Evolutionary conservation across 352 stramenopile species (phyloP).

Genomic region (Vaucheria bursata): DNA sequence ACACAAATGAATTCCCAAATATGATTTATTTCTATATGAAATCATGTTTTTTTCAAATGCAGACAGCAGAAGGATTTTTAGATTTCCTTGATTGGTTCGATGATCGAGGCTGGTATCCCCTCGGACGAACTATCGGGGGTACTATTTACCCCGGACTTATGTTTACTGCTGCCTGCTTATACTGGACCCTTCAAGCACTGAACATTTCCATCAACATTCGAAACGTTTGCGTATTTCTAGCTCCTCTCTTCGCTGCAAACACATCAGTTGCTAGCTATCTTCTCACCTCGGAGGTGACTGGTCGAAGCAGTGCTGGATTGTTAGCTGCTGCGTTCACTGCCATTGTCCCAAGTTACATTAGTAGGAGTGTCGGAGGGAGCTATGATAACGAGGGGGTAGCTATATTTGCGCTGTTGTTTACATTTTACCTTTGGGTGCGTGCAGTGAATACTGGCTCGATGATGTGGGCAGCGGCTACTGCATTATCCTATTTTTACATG

Average conservation of each 20-base stretch:
- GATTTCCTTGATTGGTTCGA: constrained; percentile 98
- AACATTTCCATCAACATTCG: constrained; percentile 82
- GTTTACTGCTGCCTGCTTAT: constrained; percentile 72
- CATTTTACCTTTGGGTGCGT: constrained; percentile 94
- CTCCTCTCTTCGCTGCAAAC: constrained; percentile 74
- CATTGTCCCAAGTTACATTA: constrained; percentile 91
- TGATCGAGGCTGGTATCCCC: constrained; percentile 76
- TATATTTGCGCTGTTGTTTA: constrained; percentile 92
- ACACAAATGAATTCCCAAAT: no score
- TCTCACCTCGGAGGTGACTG: constrained; percentile 76
- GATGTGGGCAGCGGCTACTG: constrained; percentile 53
- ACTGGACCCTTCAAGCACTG: constrained; percentile 75
- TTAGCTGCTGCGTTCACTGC: constrained; percentile 76
- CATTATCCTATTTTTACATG: constrained; percentile 89
- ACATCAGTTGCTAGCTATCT: constrained; percentile 75
- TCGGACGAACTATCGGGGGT: constrained; percentile 78
- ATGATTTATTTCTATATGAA: no score
- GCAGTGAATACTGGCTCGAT: constrained; percentile 77
- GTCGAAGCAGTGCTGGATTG: constrained; percentile 54
- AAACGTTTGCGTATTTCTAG: constrained; percentile 80
- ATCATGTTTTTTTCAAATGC: no score
- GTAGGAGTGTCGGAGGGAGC: constrained; percentile 84
- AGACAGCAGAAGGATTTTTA: constrained; percentile 68
- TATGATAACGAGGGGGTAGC: constrained; percentile 97
- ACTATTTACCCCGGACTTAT: constrained; percentile 86